A percentile compares a stretch with the other conserved stretches of the same genome.
Evolutionary conservation across 257 asterid species (phyloP).

Genomic region (Solanum sejunctum): DNA sequence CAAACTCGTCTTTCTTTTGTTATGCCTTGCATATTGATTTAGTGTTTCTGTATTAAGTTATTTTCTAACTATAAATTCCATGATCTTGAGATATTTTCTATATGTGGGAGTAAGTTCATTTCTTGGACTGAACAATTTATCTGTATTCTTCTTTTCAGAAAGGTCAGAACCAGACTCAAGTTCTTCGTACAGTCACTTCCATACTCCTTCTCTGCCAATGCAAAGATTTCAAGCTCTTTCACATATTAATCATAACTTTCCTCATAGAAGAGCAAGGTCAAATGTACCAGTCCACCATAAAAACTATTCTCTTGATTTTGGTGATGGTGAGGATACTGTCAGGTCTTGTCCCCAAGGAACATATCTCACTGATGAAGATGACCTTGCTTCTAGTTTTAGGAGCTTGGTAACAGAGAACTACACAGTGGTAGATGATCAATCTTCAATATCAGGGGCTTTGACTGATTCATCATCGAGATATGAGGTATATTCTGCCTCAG

Average conservation of each 20-base stretch:
- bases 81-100: background rate
- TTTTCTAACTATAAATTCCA: background rate
- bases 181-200: constrained; percentile 21
- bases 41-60: background rate
- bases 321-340: constrained; percentile 8
- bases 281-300: constrained; percentile 9
- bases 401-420: constrained; percentile 20
- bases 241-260: constrained; percentile 39
- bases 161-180: constrained; percentile 43
- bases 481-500: constrained; percentile 29
- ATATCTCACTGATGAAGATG: constrained; percentile 1
- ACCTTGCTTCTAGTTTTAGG: constrained; percentile 25
- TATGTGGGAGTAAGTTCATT: background rate
- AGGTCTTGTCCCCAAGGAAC: constrained; percentile 6
- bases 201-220: constrained; percentile 46
- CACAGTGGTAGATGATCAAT: constrained; percentile 11
- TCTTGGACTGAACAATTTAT: background rate
- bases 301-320: constrained; percentile 8
- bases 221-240: constrained; percentile 68
- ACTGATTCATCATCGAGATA: constrained; percentile 18
- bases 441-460: constrained; percentile 22
- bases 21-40: background rate
- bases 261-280: constrained; percentile 32
- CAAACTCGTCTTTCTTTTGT: background rate
- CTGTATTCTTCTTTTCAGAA: constrained; percentile 26